Evolutionary conservation across 2,329 filamentous ascomycete species (phyloP).

Genomic region (Fusarium fracticaudum): DNA sequence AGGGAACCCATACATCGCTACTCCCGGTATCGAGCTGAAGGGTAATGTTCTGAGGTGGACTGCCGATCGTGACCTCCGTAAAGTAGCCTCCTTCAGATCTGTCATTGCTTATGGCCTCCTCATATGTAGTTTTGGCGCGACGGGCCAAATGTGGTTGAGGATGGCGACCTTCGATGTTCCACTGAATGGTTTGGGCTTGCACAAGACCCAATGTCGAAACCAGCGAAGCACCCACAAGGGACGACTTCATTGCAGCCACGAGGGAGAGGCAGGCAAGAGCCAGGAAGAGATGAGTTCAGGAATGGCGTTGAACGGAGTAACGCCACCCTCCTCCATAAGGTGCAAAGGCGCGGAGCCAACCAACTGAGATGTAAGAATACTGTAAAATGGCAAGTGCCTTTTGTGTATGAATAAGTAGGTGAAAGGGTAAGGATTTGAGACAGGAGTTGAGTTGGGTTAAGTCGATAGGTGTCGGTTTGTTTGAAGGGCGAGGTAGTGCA

Average conservation of each 20-base stretch:
- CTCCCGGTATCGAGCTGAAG: constrained; percentile 73
- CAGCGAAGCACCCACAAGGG: constrained; percentile 31
- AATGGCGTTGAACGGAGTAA: constrained; percentile 32
- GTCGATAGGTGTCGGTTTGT: neutral
- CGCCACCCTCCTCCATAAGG: constrained; percentile 41
- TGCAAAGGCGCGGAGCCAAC: constrained; percentile 17
- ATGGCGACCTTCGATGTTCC: constrained; percentile 56
- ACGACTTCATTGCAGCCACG: constrained; percentile 40
- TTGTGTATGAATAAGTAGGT: neutral
- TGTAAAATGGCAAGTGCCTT: neutral
- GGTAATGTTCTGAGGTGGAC: constrained; percentile 64
- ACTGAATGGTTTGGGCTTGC: constrained; percentile 54
- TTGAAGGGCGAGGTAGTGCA: neutral
- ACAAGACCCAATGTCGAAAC: constrained; percentile 37
- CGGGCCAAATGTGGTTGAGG: constrained; percentile 45
- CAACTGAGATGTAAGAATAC: constrained; percentile 6
- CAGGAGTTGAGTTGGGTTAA: neutral
- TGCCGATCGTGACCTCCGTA: constrained; percentile 65
- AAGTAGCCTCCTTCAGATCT: constrained; percentile 61
- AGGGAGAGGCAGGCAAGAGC: neutral
- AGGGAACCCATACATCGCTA: constrained; percentile 71
- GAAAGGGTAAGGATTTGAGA: neutral
- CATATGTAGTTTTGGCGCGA: constrained; percentile 52
- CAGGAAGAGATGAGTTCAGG: constrained; percentile 18
- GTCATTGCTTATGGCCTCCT: constrained; percentile 58